Conservation (phyloP, 805 yeast genomes). For the Barnettozyma californica region DNA sequence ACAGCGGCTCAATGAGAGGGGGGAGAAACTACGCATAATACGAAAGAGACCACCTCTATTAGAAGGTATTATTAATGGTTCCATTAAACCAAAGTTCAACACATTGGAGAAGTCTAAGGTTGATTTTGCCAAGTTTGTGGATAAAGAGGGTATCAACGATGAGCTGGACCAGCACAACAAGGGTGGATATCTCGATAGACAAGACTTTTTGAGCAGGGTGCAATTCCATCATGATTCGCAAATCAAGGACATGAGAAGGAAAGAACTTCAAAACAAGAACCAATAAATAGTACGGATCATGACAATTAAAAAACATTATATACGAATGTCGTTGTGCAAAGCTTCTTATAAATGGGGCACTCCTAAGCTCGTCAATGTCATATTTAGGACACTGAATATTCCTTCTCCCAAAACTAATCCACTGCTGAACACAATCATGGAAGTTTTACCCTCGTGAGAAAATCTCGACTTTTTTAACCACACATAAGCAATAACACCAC, state of each 20-base stretch:
- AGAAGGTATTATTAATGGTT: conserved; percentile 66
- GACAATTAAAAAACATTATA: not conserved
- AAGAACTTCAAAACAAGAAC: conserved; percentile 27
- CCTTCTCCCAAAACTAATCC: conserved; percentile 96
- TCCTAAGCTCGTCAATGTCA: conserved; percentile 67
- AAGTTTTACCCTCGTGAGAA: conserved; percentile 49
- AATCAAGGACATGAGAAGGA: conserved; percentile 33
- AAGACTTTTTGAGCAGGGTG: conserved; percentile 79
- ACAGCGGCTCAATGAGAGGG: conserved; percentile 19
- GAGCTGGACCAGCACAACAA: conserved; percentile 78
- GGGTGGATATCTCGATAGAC: conserved; percentile 87
- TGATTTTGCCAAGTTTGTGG: conserved; percentile 95
- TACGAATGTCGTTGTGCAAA: conserved; percentile 17
- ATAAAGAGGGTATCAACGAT: conserved; percentile 74
- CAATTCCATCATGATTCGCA: conserved; percentile 39
- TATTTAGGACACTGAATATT: conserved; percentile 72
- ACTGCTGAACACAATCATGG: conserved; percentile 81
- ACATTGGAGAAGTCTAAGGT: conserved; percentile 89
- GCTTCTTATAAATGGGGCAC: conserved; percentile 50
- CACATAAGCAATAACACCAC: conserved; percentile 64
- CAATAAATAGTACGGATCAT: conserved; percentile 18
- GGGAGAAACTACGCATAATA: conserved; percentile 44
- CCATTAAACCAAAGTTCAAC: conserved; percentile 73
- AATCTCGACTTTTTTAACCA: conserved; percentile 44
- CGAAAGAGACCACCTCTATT: conserved; percentile 70